Conservation (phyloP, 192 early-diverging fungal species). For the Entomortierella beljakovae region DNA sequence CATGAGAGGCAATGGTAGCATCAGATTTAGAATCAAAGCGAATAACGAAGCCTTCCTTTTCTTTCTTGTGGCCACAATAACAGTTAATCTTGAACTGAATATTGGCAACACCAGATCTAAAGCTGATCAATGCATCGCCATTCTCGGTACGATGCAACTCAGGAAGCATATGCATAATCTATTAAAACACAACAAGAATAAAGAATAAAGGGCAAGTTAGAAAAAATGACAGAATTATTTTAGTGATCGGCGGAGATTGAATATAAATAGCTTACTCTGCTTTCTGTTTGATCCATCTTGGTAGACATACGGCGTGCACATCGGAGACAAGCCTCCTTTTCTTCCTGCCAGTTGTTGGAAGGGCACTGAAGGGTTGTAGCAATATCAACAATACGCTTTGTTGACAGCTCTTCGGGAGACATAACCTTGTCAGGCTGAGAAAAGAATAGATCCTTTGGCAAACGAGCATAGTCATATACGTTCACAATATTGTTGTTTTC, state of each 20-base stretch:
- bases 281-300: slow-evolving; percentile 46
- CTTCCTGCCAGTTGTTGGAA: slow-evolving; percentile 51
- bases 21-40: slow-evolving; percentile 50
- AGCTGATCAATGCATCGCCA: slow-evolving; percentile 45
- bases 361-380: slow-evolving; percentile 44
- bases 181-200: background rate
- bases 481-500: slow-evolving; percentile 21
- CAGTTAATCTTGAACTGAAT: slow-evolving; percentile 55
- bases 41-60: slow-evolving; percentile 53
- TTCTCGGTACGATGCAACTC: slow-evolving; percentile 48
- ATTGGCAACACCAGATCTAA: slow-evolving; percentile 46
- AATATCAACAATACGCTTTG: slow-evolving; percentile 45
- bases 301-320: slow-evolving; percentile 55
- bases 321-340: slow-evolving; percentile 49
- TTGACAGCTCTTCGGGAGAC: slow-evolving; percentile 39
- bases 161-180: slow-evolving; percentile 54
- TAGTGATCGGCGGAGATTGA: too few species aligned
- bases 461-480: slow-evolving; percentile 41
- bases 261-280: slow-evolving; percentile 24
- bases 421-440: slow-evolving; percentile 49
- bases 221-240: background rate
- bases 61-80: slow-evolving; percentile 54
- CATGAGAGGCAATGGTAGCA: slow-evolving; percentile 43
- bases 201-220: background rate
- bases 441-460: slow-evolving; percentile 50